Evolutionary conservation across 371 early-diverging fungal genomes (phyloP), one percentile per base, ranked within the genome.

Genomic region (Haplosporangium sp.): DNA sequence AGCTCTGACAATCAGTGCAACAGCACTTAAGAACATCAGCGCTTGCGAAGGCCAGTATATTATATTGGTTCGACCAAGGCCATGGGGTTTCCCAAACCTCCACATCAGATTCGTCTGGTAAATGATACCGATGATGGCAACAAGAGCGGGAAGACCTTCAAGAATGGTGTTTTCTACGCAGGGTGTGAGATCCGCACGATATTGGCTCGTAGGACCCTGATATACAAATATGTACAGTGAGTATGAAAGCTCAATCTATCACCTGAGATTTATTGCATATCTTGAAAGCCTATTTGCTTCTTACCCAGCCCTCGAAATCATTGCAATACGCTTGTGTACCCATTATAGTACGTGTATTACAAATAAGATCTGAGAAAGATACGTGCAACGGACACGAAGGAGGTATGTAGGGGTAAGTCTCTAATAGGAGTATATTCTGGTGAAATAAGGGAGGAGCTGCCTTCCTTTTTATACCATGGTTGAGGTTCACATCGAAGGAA

Each of bases 81-180:
- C 65, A n/a, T 82, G 82, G 17, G 72, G 63, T 35, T 82, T 82
- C 39, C 82, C 82, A 11, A 59, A 60, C 11, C 42, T 67, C 72
- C 60, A 75, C 76, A 82, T 75, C 13, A 19, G 20, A 19, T 42
- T 44, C 5, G 63, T 50, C 37, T 62, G 35, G 45, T 55, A 60
- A 42, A 60, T 35, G 17, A 72, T 56, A 13, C 55, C 62, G 13
- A 76, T n/a, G 44, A 76, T 67, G 20, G 63, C 67, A 37, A 65
- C n/a, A 20, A 82, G 67, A 13, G 82, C 65, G 17, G 82, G 73
- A 1, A 82, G 72, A 2, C 60, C 66, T 34, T 63, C 38, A 19
- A 82, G 73, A 56, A 82, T 82, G 58, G 82, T 76, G 58, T 82
- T 62, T 34, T 82, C 82, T 9, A 82, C 69, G 37, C 82, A 82